Evolutionary conservation across 1,139 yeast genomes (phyloP), one percentile per base, ranked within the genome.

Genomic region (Yamadazyma sp.): DNA sequence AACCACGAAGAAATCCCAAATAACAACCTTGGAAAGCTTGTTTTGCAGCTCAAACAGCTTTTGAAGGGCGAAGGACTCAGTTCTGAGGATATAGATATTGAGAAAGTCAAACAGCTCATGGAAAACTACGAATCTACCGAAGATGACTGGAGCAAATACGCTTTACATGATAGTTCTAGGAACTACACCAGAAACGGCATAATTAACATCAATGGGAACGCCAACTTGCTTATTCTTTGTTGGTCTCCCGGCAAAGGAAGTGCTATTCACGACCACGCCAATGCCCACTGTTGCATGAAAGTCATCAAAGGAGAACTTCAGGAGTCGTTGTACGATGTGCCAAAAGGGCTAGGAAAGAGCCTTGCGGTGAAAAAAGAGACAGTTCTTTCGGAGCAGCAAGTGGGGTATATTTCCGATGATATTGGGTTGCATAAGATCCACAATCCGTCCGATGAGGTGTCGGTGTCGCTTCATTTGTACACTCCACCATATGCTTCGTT

Each of bases 401-500:
- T 82, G 22, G 80, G 86, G 1, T 83, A 84, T 61, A 84, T 84
- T 53, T 64, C 78, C 27, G 92, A 84, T 57, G 62, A 64, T 20
- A 70, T 84, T 33, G 92, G 92, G 0, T 65, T 82, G 42, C 92
- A 84, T 59, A 70, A 76, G 49, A 81, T 84, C 56, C 62, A 70
- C 37, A 84, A 85, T 53, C 76, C 77, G 6, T 47, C 61, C 0
- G 54, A 61, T 29, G 71, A 70, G 27, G 59, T 67, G n/a, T 80
- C 87, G n/a, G 78, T 84, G 8, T 76, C 86, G 26, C 67, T 84
- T 53, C 92, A 84, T 59, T 69, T 84, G 41, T 85, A 84, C 61
- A 83, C 90, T 11, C 89, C 92, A 7, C 90, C 92, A 8, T 82
- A 82, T 57, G 90, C 90, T 5, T 67, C 82, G 38, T 66, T 77